These are phyloP conservation scores for Phytophthora citricola DNA, from an alignment of 352 stramenopile genomes.

Conservation along the genomic window DNA sequence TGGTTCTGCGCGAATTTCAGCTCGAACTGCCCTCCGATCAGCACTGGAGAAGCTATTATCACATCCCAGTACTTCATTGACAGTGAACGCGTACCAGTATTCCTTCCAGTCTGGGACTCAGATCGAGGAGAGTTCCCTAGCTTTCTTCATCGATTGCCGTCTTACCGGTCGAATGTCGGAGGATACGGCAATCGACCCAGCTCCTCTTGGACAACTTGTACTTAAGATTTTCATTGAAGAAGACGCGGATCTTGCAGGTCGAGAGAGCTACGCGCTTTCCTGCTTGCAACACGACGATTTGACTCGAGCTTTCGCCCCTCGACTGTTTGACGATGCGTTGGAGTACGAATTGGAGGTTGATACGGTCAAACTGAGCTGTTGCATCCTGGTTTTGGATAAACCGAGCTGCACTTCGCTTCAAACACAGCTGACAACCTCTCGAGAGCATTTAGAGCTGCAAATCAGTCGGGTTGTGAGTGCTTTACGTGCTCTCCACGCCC, in stretches of 20 bases:
- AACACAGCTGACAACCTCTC: slow-evolving; percentile 27
- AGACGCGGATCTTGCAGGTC: slow-evolving; percentile 53
- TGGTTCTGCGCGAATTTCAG: slow-evolving; percentile 15
- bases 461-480: slow-evolving; percentile 47
- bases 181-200: neutral
- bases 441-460: slow-evolving; percentile 43
- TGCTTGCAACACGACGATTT: slow-evolving; percentile 42
- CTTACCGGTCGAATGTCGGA: neutral
- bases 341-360: slow-evolving; percentile 33
- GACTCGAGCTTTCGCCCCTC: slow-evolving; percentile 40
- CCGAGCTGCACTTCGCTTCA: slow-evolving; percentile 46
- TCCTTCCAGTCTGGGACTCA: slow-evolving; percentile 23
- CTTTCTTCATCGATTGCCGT: slow-evolving; percentile 48
- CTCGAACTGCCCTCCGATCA: slow-evolving; percentile 24
- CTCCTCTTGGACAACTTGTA: slow-evolving; percentile 20
- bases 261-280: slow-evolving; percentile 62
- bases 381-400: slow-evolving; percentile 53
- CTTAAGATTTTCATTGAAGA: slow-evolving; percentile 73
- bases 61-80: slow-evolving; percentile 13
- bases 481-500: slow-evolving; percentile 53
- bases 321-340: slow-evolving; percentile 46
- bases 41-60: slow-evolving; percentile 35
- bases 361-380: slow-evolving; percentile 49
- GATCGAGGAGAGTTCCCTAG: slow-evolving; percentile 53
- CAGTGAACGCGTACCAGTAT: slow-evolving; percentile 47